phyloP scores from a whole-genome alignment of 306 rosid genomes.

The Nissolia schottii region DNA sequence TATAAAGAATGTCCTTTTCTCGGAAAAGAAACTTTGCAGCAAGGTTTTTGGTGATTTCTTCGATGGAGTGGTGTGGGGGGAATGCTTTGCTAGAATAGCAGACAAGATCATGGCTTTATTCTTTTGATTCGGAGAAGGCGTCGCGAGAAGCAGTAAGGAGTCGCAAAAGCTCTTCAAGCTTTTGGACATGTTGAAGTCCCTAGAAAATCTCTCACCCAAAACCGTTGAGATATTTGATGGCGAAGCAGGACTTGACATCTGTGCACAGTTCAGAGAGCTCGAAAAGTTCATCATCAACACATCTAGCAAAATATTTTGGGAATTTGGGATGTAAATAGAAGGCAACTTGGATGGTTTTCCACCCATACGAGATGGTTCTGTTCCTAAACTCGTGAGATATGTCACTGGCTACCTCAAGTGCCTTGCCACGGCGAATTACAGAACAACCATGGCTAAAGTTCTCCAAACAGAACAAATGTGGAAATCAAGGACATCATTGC shows the following conservation, averaged over 20 bases:
- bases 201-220: slow-evolving; percentile 52
- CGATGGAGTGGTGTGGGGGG: slow-evolving; percentile 69
- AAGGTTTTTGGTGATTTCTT: slow-evolving; percentile 53
- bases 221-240: slow-evolving; percentile 49
- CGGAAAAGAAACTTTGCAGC: slow-evolving; percentile 69
- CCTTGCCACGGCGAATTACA: slow-evolving; percentile 52
- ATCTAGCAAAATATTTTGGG: slow-evolving; percentile 75
- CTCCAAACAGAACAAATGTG: slow-evolving; percentile 63
- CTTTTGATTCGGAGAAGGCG: slow-evolving; percentile 85
- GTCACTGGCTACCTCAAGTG: slow-evolving; percentile 71
- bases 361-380: slow-evolving; percentile 69
- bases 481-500: slow-evolving; percentile 44
- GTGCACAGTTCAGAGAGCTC: slow-evolving; percentile 56
- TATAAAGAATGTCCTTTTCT: slow-evolving; percentile 46
- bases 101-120: slow-evolving; percentile 92
- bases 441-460: slow-evolving; percentile 54
- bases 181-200: slow-evolving; percentile 66
- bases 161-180: slow-evolving; percentile 81
- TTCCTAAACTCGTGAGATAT: slow-evolving; percentile 65
- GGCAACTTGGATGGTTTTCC: slow-evolving; percentile 59
- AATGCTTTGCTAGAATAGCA: slow-evolving; percentile 74
- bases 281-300: slow-evolving; percentile 74
- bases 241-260: slow-evolving; percentile 60
- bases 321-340: slow-evolving; percentile 80
- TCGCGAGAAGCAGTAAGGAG: slow-evolving; percentile 73